Evolutionary conservation across 2,329 filamentous ascomycete species (phyloP), one percentile per base, ranked within the genome.

Genomic region (Scedosporium apiospermum): DNA sequence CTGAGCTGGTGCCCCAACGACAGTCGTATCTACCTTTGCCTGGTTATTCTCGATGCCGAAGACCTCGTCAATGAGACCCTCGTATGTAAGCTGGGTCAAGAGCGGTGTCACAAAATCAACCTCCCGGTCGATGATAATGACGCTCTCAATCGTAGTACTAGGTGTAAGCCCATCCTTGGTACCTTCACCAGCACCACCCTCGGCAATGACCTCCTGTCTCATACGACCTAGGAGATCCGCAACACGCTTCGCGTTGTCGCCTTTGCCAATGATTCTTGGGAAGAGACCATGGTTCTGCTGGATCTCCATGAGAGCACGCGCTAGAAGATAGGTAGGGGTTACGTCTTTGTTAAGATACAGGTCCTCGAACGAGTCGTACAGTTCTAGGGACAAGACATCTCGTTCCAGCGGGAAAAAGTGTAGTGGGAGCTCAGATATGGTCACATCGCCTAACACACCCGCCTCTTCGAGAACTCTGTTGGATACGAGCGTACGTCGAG

Each of bases 61-160:
- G 16, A 95, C 83, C 72, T 99, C 95, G 70, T 99, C 96, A 62
- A 99, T 88, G 27, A 99, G 80, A 3, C 95, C 95, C 76, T 99
- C 93, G 70, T 99, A 99, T 1, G 95, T 99, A 65, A 99, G 79
- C 72, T 99, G 95, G 0, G 93, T 98, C 62, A 99, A 86, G 16
- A 99, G 81, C 0, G 90, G 88, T 1, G 95, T 97, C 16, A 93
- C 91, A 69, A 95, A 92, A 73, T 99, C 95, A 62, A 96, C 89
- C 72, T 97, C 93, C 59, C 95, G 89, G 74, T 99, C 95, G 62
- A 99, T 92, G 65, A 99, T 89, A 69, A 99, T 93, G 64, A 97
- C 80, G 70, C 89, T 96, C 73, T 99, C 95, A 58, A 92, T 90
- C 6, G 87, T 88, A 10, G 89, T 89, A 73, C 95, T 98, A 12